These are phyloP conservation scores for Colletotrichum tropicale DNA, from an alignment of 2,329 filamentous ascomycete species.

Conservation along the genomic window DNA sequence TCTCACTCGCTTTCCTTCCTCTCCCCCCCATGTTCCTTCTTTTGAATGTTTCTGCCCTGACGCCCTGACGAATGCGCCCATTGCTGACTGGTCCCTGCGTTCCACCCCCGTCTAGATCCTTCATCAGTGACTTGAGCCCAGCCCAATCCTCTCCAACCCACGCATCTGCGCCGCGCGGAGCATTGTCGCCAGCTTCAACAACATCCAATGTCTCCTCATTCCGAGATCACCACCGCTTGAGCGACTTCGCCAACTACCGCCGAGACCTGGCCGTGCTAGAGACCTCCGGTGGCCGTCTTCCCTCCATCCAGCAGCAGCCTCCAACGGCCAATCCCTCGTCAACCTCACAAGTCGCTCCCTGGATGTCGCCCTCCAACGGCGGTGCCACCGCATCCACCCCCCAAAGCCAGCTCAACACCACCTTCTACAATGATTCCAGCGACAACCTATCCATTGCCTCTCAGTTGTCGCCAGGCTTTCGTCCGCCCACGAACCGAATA, in stretches of 20 bases:
- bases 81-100: slow-evolving; percentile 21
- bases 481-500: slow-evolving; percentile 36
- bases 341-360: slow-evolving; percentile 61
- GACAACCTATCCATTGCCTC: slow-evolving; percentile 67
- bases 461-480: slow-evolving; percentile 74
- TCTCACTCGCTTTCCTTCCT: background rate
- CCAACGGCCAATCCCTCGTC: slow-evolving; percentile 60
- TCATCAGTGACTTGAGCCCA: slow-evolving; percentile 41
- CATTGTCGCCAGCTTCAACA: slow-evolving; percentile 47
- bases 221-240: slow-evolving; percentile 61
- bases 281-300: slow-evolving; percentile 59
- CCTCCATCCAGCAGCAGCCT: slow-evolving; percentile 63
- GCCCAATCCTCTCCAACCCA: slow-evolving; percentile 42
- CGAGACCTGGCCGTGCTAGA: slow-evolving; percentile 75
- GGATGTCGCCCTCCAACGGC: slow-evolving; percentile 53
- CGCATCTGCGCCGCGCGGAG: slow-evolving; percentile 45
- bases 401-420: slow-evolving; percentile 41
- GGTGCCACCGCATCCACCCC: slow-evolving; percentile 30
- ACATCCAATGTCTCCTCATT: slow-evolving; percentile 53
- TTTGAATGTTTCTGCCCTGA: slow-evolving; percentile 18
- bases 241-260: slow-evolving; percentile 72
- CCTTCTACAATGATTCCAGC: slow-evolving; percentile 78
- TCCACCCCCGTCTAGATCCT: slow-evolving; percentile 22
- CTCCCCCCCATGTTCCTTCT: slow-evolving; percentile 9
- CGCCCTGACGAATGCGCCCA: background rate